These are phyloP conservation scores for Quercus agrifolia DNA, from an alignment of 306 rosid genomes.

Conservation along the genomic window DNA sequence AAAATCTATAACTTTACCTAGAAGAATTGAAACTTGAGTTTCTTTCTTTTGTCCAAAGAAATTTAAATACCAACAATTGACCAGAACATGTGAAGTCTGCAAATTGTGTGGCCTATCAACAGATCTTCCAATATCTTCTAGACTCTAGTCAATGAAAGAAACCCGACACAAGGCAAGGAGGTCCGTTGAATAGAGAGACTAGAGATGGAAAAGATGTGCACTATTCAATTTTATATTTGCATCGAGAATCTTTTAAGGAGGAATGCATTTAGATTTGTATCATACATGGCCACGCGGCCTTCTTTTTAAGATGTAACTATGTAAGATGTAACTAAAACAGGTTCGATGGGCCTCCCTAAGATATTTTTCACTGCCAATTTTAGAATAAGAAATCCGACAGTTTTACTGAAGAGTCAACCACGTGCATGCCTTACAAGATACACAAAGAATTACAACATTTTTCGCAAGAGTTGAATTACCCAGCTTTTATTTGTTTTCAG, in stretches of 20 bases:
- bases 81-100: no score
- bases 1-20: no score
- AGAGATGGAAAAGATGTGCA: not conserved
- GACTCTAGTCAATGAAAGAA: not conserved
- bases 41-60: no score
- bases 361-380: not conserved
- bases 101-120: no score
- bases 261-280: not conserved
- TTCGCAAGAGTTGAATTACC: no score
- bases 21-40: no score
- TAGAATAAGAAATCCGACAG: not conserved
- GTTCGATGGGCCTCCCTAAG: slow-evolving; percentile 8
- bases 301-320: no score
- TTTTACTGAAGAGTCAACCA: not conserved
- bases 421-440: not conserved
- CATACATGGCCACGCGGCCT: not conserved
- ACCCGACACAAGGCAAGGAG: not conserved
- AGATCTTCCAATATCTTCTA: no score
- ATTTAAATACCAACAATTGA: no score
- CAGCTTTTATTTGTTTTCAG: no score
- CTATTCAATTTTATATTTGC: not conserved
- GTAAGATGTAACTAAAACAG: not conserved
- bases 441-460: no score
- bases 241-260: no score
- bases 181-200: not conserved